A percentile compares a stretch with the other conserved stretches of the same genome.
phyloP scores from a whole-genome alignment of 2,329 filamentous ascomycete species.

The Verticillium nubilum region DNA sequence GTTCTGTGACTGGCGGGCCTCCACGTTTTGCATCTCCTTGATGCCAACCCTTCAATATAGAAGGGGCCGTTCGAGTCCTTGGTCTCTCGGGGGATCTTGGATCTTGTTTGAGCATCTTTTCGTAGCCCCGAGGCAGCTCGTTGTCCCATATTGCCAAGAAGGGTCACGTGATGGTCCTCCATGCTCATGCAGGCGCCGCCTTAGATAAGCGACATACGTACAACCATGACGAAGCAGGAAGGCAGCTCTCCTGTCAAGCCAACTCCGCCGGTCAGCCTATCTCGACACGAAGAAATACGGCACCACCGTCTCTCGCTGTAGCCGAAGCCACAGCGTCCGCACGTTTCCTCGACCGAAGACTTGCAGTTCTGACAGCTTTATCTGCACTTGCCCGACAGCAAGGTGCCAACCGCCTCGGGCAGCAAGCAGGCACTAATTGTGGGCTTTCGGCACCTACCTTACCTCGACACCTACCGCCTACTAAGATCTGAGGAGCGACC shows the following conservation, averaged over 20 bases:
- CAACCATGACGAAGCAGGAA: constrained; percentile 9
- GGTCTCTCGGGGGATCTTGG: no score
- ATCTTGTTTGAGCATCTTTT: no score
- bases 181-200: no score
- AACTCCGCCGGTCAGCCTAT: not conserved
- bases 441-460: no score
- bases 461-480: not conserved
- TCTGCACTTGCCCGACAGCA: not conserved
- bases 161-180: no score
- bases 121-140: no score
- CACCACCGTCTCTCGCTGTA: not conserved
- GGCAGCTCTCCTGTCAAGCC: not conserved
- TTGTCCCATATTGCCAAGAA: no score
- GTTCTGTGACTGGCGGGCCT: no score
- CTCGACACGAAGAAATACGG: not conserved
- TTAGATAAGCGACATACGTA: constrained; percentile 1
- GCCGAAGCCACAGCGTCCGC: not conserved
- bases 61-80: no score
- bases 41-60: no score
- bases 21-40: no score
- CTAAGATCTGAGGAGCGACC: not conserved
- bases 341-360: not conserved
- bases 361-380: not conserved
- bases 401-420: constrained; percentile 5
- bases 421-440: constrained; percentile 1